Evolutionary conservation across 2,329 filamentous ascomycete species (phyloP), one percentile per base, ranked within the genome.

Genomic region (Dothideomycetidae sp.): DNA sequence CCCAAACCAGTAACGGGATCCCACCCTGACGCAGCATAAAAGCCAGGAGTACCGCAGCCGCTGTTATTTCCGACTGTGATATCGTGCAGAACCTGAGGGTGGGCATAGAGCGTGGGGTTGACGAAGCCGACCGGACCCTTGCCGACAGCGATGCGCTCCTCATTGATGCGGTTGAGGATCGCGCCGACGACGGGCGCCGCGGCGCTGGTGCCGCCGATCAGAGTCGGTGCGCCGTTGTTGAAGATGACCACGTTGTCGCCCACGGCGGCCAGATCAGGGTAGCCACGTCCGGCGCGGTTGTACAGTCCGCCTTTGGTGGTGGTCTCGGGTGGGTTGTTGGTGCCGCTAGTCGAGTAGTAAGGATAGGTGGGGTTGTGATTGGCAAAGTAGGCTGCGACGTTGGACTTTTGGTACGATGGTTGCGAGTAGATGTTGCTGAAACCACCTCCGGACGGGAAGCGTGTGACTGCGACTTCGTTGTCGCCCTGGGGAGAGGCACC

Each of bases 381-480:
- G 10, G 36, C 36, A 17, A 55, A 53, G 58, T 60, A 66, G 9
- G 44, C 41, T 11, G 23, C 32, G 2, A 66, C 60, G 1, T 57
- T 59, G 3, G 50, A 33, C 1, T 49, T 37, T 42, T 65, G 62
- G 39, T 59, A 65, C n/a, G 45, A 42, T 0, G 34, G 50, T 3
- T 30, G 51, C 19, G 44, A 53, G 54, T 51, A 56, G 57, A 46
- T 48, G 19, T 40, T 58, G 47, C 17, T 53, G 50, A 34, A 56
- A 19, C 58, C 61, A 19, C 62, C 60, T 3, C 63, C 62, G 5
- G 55, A 58, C 2, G 56, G 58, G 14, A 61, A 63, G 39, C 61
- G 56, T 30, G 50, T 59, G 4, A 57, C 50, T 12, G 58, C 62
- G 31, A 48, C 42, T 40, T 65, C 61, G 7, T 60, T 54, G 9